Base-by-base conservation (phyloP, 2,329 filamentous ascomycete species). In the Boeremia exigua region DNA sequence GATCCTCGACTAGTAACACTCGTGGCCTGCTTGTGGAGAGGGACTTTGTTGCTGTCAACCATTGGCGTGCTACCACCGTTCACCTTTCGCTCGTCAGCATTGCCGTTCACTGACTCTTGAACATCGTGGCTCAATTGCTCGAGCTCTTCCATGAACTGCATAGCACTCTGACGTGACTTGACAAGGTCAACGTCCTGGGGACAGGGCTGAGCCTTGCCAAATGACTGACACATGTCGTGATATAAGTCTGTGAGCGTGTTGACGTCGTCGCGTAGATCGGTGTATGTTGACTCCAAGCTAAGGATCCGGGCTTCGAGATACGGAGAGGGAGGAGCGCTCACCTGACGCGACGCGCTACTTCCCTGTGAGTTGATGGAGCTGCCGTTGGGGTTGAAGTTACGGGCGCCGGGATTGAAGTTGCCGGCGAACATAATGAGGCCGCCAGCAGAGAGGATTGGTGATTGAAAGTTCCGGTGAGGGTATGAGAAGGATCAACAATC, bases 181-280 rank as follows among this genome's bases (percentile, higher is more conserved):
- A 19, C 17, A 38, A 54, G 39, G 29, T 59, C 52, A 4, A 40
- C 40, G 7, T 56, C 51, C 15, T 61, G 47, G 15, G 58, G 60
- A 51, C 60, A 64, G 32, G 58, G 62, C 47, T 65, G 63, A 27
- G 67, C 15, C 17, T 48, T 58, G 19, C 69, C 63, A 23, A 73
- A 52, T 2, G 65, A 65, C 11, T 42, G 49, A 17, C 53, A 54
- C 30, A 74, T 59, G 6, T 33, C 39, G 29, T 66, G 61, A 36
- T 40, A 60, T 2, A 63, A 8, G 12, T 61, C 57, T 17, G 58
- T 62, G 14, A 71, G 56, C 19, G 28, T 30, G 9, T 59, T 44
- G 25, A 71, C 27, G 7, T 70, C 61, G 8, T 30, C 42, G 4
- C 56, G 59, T 14, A 71, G 33, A 32, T 30, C 54, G 11, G 6